Conservation (phyloP, 805 yeast species). For the Wickerhamomyces bisporus region DNA sequence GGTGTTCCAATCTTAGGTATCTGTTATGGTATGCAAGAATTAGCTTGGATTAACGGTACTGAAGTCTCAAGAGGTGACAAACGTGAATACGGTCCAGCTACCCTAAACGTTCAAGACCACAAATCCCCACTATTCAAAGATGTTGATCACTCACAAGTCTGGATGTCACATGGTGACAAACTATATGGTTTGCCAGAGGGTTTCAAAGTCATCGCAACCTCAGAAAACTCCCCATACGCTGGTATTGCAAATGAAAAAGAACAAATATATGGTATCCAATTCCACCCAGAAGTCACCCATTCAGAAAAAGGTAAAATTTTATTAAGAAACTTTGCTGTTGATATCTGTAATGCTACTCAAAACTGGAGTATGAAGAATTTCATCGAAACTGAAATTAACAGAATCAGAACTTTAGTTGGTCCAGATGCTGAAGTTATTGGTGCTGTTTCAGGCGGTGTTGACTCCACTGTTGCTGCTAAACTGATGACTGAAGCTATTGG, state of each 20-base stretch:
- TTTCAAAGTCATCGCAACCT: constrained; percentile 82
- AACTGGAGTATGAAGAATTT: constrained; percentile 99
- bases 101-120: constrained; percentile 67
- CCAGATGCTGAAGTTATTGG: constrained; percentile 98
- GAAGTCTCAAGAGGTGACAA: constrained; percentile 91
- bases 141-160: constrained; percentile 90
- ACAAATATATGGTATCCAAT: constrained; percentile 89
- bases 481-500: constrained; percentile 98
- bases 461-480: constrained; percentile 98
- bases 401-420: constrained; percentile 89
- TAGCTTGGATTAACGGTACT: constrained; percentile 96
- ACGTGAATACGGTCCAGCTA: constrained; percentile 97
- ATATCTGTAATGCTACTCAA: constrained; percentile 78
- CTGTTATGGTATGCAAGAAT: constrained; percentile 98
- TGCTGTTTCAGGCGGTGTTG: constrained; percentile 99
- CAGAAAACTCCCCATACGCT: constrained; percentile 93
- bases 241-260: constrained; percentile 77
- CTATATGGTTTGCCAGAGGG: constrained; percentile 85
- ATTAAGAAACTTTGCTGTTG: constrained; percentile 88
- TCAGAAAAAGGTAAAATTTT: constrained; percentile 84
- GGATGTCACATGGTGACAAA: constrained; percentile 99
- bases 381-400: constrained; percentile 90
- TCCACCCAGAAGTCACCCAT: constrained; percentile 99
- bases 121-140: constrained; percentile 73
- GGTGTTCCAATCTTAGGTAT: constrained; percentile 94